These are phyloP conservation scores for Melampsora larici-populina DNA, from an alignment of 1,284 basidiomycete species.

Conservation along the genomic window DNA sequence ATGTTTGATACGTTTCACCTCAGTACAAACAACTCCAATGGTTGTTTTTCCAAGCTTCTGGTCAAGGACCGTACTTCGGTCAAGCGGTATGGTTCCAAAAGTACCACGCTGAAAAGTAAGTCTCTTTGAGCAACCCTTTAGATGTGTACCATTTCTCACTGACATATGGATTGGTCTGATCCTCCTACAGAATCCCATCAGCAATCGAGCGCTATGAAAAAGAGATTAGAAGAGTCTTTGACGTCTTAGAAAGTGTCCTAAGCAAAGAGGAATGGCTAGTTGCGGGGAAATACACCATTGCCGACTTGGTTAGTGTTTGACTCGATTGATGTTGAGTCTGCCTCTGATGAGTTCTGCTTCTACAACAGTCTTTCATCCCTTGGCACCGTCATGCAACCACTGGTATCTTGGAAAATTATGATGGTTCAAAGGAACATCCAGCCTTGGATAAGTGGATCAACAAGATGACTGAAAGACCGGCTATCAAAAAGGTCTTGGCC, in stretches of 20 bases:
- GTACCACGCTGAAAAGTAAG: conserved; percentile 11
- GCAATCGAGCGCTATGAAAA: conserved; percentile 15
- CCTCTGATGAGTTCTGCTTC: background rate
- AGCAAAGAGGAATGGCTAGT: conserved; percentile 22
- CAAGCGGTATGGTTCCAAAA: conserved; percentile 10
- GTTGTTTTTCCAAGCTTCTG: conserved; percentile 24
- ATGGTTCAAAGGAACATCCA: background rate
- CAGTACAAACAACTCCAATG: conserved; percentile 16
- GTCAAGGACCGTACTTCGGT: conserved; percentile 19
- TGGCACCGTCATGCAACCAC: background rate
- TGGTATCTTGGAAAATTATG: background rate
- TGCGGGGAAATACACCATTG: conserved; percentile 5
- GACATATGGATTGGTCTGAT: no score
- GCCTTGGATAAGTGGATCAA: background rate
- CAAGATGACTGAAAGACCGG: conserved; percentile 7
- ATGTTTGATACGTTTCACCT: background rate
- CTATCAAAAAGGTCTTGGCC: conserved; percentile 5
- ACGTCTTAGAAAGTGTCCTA: background rate
- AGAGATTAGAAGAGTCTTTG: background rate
- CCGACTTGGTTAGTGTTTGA: background rate
- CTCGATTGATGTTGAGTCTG: background rate
- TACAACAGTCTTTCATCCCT: conserved; percentile 1
- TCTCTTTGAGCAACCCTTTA: background rate
- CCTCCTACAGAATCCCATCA: background rate
- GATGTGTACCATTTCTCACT: background rate